Conservation (phyloP, 164 flowering plant species). For the Malania oleifera region DNA sequence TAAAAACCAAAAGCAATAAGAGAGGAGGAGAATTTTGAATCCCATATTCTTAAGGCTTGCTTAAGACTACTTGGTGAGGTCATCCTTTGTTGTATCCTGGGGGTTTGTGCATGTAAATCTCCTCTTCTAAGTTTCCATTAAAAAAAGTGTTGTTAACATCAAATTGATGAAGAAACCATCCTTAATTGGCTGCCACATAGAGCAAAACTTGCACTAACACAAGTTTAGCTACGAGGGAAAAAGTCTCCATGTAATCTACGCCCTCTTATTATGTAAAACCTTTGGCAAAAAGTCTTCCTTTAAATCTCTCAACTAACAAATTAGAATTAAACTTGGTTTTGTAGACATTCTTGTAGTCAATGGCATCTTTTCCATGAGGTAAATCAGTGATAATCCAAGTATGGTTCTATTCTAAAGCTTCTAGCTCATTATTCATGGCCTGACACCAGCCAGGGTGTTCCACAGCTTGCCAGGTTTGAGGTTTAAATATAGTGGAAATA, state of each 20-base stretch:
- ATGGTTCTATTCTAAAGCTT: neutral
- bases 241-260: neutral
- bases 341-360: neutral
- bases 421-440: neutral
- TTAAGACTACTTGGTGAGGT: slow-evolving; percentile 1
- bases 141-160: slow-evolving; percentile 1
- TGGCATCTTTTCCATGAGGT: neutral
- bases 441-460: neutral
- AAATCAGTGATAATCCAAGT: slow-evolving; percentile 3
- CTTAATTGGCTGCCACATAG: neutral
- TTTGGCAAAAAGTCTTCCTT: neutral
- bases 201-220: neutral
- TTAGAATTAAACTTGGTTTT: neutral
- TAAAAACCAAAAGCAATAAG: too few species aligned
- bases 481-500: neutral
- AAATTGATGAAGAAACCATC: neutral
- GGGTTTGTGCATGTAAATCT: slow-evolving; percentile 1
- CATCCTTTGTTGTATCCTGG: neutral
- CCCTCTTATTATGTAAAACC: neutral
- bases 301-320: neutral
- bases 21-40: too few species aligned
- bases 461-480: neutral
- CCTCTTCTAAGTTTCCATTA: too few species aligned
- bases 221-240: slow-evolving; percentile 1
- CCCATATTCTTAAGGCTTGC: too few species aligned